Base-by-base conservation (phyloP, 2,329 filamentous ascomycete species). In the Aspergillus sojae region DNA sequence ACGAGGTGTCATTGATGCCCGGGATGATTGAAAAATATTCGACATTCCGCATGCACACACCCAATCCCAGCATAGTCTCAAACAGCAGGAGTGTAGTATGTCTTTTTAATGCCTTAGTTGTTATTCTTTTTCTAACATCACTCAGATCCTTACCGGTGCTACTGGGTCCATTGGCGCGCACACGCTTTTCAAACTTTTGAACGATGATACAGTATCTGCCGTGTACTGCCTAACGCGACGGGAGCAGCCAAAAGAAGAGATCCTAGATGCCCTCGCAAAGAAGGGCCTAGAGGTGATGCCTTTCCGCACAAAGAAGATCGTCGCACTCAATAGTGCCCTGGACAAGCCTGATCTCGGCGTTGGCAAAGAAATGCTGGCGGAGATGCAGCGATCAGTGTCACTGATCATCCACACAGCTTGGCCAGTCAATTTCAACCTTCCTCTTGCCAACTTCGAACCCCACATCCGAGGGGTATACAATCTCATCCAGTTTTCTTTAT, bases 361-460 rank as follows among this genome's bases (percentile, higher is more conserved):
- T 1, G 65, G 71, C 26, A 55, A 72, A 12, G 63, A 69, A 4
- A 69, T 72, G n/a, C 80, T 83, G 62, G 52, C 69, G 4, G 62
- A 74, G 32, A 75, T 86, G 57, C 77, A 77, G 5, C 58, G 70
- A 26, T 74, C 80, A 53, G 77, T 79, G 1, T 81, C 82, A 4
- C 73, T 78, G 14, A 80, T 86, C 50, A 79, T 85, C 55, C 84
- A 86, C 68, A 77, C 83, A 2, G 84, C 84, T 19, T 86, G 84
- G 84, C 81, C 83, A 1, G 84, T 86, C 58, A 85, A 86, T 68
- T 86, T 86, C 74, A 81, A 82, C 46, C 76, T 85, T 61, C 81
- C 81, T 1, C 74, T 86, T 1, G 66, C 72, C 26, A 81, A 77
- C 66, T 86, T 85, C 65, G 79, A 78, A 36, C 78, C 80, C 43